Percentiles rank a stretch among this genome's conserved stretches.
Conservation (phyloP, 169 alveolate genomes). For the Eimeria maxima region DNA sequence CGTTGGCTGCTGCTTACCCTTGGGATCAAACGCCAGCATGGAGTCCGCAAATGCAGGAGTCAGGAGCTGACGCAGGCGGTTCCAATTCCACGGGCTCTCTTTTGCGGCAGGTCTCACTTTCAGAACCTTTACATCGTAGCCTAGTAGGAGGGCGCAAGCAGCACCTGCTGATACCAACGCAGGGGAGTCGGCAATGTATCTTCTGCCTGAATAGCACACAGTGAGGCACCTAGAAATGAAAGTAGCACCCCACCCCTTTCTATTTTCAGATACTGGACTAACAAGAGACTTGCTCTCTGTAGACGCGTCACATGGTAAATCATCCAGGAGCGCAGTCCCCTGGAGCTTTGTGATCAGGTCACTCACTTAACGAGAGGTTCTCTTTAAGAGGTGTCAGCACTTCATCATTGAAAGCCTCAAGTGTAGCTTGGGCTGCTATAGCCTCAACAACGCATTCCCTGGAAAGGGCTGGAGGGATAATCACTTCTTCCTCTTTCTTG, state of each 20-base stretch:
- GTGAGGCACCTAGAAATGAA: too few relatives aligned
- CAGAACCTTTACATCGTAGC: slow-evolving; percentile 12
- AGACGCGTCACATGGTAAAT: not conserved
- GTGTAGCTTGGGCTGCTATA: slow-evolving; percentile 18
- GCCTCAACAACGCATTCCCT: slow-evolving; percentile 23
- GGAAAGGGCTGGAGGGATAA: not conserved
- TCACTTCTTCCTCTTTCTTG: slow-evolving; percentile 10
- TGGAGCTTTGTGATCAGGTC: not conserved
- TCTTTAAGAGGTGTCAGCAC: not conserved
- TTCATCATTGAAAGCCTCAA: slow-evolving; percentile 21
- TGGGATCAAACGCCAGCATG: slow-evolving; percentile 38
- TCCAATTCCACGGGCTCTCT: slow-evolving; percentile 35
- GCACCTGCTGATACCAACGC: slow-evolving; percentile 37
- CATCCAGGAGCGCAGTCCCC: not conserved
- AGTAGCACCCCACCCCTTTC: too few relatives aligned
- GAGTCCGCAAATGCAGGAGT: slow-evolving; percentile 18
- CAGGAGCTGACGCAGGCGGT: slow-evolving; percentile 23
- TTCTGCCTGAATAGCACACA: not conserved
- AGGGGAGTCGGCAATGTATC: slow-evolving; percentile 46
- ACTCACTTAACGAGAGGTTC: slow-evolving; percentile 7
- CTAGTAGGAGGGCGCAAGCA: slow-evolving; percentile 56
- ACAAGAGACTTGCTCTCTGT: not conserved
- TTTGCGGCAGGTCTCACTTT: not conserved
- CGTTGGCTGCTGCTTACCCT: not conserved
- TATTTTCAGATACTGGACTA: not conserved